Evolutionary conservation across 257 asterid genomes (phyloP).

Genomic region (Nemophila menziesii): DNA sequence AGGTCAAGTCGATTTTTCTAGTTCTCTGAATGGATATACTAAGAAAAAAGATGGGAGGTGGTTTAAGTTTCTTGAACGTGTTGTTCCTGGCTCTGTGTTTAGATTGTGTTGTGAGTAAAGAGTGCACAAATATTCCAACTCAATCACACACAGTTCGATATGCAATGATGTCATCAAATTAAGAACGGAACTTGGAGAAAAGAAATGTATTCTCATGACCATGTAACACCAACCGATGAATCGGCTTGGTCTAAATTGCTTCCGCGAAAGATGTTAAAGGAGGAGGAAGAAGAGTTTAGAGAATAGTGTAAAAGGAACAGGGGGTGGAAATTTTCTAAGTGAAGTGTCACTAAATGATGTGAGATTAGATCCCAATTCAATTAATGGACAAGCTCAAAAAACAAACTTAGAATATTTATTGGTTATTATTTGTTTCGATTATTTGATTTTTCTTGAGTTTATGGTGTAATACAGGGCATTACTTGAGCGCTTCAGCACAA

Average conservation of each 20-base stretch:
- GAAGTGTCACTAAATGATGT: slow-evolving; percentile 62
- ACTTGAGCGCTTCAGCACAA: slow-evolving; percentile 73
- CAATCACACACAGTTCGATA: slow-evolving; percentile 50
- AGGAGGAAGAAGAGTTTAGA: slow-evolving; percentile 53
- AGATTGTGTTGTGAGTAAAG: slow-evolving; percentile 29
- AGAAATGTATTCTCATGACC: slow-evolving; percentile 52
- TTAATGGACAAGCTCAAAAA: slow-evolving; percentile 72
- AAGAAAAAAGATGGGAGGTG: slow-evolving; percentile 1
- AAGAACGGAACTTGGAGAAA: slow-evolving; percentile 55
- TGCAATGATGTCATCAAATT: slow-evolving; percentile 38
- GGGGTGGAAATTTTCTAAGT: slow-evolving; percentile 21
- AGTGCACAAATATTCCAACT: slow-evolving; percentile 56
- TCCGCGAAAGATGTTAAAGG: slow-evolving; percentile 58
- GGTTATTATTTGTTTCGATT: slow-evolving; percentile 11
- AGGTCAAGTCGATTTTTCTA: not conserved
- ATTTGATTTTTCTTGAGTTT: not conserved
- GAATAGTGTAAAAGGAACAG: no score
- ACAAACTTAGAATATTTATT: slow-evolving; percentile 76
- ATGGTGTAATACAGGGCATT: slow-evolving; percentile 49
- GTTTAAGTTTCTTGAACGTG: slow-evolving; percentile 7
- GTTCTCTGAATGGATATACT: not conserved
- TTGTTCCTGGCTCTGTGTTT: slow-evolving; percentile 13
- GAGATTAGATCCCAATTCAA: slow-evolving; percentile 49
- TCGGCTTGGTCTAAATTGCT: slow-evolving; percentile 55
- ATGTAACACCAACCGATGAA: slow-evolving; percentile 82